phyloP scores from a whole-genome alignment of 345 rosid species.

The Linum trigynum region DNA sequence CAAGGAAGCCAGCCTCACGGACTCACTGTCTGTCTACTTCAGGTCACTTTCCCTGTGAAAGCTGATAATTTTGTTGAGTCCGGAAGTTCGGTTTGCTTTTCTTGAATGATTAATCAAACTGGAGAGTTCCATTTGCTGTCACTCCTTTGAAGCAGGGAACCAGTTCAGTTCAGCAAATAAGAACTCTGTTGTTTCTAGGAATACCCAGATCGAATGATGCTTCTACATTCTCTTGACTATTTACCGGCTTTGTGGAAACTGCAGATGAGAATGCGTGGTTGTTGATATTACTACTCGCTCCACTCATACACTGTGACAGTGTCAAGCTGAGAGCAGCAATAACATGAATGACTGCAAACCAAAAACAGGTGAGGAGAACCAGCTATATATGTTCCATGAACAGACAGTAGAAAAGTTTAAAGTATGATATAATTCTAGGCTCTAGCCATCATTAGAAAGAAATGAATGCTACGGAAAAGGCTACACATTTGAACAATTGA shows the following conservation, averaged over 20 bases:
- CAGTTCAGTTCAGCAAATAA: slow-evolving; percentile 44
- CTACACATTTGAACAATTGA: too few relatives aligned
- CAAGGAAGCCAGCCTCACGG: too few relatives aligned
- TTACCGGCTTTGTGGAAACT: slow-evolving; percentile 53
- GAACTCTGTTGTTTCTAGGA: slow-evolving; percentile 63
- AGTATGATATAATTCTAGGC: too few relatives aligned
- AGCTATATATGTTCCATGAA: slow-evolving; percentile 27
- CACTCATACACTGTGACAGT: slow-evolving; percentile 17
- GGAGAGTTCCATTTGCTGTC: slow-evolving; percentile 56
- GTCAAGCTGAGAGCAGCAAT: too few relatives aligned
- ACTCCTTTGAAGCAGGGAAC: slow-evolving; percentile 59
- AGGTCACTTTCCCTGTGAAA: too few relatives aligned
- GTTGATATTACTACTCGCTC: slow-evolving; percentile 59
- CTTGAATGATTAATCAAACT: not conserved
- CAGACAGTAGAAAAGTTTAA: slow-evolving; percentile 30
- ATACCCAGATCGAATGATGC: slow-evolving; percentile 68
- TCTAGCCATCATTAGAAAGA: too few relatives aligned
- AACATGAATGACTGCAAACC: too few relatives aligned
- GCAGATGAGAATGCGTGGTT: slow-evolving; percentile 60
- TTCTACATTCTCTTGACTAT: slow-evolving; percentile 55
- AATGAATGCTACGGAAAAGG: too few relatives aligned
- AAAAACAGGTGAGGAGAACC: not conserved
- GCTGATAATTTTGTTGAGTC: not conserved
- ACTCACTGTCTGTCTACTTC: too few relatives aligned
- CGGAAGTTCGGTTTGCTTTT: not conserved